These are phyloP conservation scores for Pulveroboletus frians DNA, from an alignment of 768 basidiomycete species.

Conservation along the genomic window DNA sequence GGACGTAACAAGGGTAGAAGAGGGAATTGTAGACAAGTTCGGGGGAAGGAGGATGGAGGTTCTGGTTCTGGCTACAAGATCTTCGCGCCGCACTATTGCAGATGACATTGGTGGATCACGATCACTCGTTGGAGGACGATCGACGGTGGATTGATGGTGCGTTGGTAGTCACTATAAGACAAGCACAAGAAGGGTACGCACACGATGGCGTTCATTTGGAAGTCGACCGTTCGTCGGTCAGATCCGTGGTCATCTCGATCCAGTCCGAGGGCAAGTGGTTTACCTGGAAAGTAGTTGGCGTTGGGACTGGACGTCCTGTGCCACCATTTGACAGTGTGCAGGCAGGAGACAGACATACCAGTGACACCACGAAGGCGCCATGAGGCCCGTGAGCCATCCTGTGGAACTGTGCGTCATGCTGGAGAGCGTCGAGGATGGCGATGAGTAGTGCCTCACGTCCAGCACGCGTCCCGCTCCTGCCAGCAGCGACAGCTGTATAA, in stretches of 20 bases:
- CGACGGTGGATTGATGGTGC: background rate
- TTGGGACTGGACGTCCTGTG: background rate
- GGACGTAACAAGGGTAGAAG: conserved; percentile 22
- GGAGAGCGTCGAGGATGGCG: background rate
- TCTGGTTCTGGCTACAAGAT: conserved; percentile 5
- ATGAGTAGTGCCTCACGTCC: conserved; percentile 3
- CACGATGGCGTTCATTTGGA: conserved; percentile 20
- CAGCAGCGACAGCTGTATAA: conserved; percentile 3
- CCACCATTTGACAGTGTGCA: background rate
- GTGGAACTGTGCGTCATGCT: background rate
- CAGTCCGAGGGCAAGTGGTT: conserved; percentile 2
- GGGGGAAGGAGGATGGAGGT: conserved; percentile 16
- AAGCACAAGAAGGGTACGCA: conserved; percentile 3
- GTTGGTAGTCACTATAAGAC: conserved; percentile 13
- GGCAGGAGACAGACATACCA: background rate
- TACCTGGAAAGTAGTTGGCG: conserved; percentile 5
- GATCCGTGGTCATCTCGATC: conserved; percentile 16
- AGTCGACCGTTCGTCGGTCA: conserved; percentile 11
- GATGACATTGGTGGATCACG: conserved; percentile 15
- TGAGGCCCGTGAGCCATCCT: conserved; percentile 12
- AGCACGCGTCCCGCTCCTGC: conserved; percentile 1
- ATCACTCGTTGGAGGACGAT: conserved; percentile 8
- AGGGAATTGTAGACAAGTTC: conserved; percentile 26
- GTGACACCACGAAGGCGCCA: background rate
- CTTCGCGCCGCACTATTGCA: background rate